These are phyloP conservation scores for Artemisia tridentata DNA, from an alignment of 129 eudicot genomes.

Conservation along the genomic window DNA sequence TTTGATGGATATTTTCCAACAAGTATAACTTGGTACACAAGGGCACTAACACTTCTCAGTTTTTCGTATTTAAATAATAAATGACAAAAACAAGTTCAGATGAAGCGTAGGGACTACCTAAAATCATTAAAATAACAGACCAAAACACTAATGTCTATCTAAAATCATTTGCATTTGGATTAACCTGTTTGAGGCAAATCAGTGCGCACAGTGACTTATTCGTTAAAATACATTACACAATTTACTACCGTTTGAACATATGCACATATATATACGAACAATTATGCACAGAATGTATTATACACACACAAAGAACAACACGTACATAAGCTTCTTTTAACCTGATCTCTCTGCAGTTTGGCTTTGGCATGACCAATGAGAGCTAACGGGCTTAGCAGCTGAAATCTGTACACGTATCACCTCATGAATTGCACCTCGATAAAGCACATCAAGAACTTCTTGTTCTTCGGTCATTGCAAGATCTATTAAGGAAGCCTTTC, in stretches of 20 bases:
- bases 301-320: neutral
- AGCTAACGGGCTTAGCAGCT: slow-evolving; percentile 45
- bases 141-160: too few relatives aligned
- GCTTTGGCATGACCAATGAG: slow-evolving; percentile 58
- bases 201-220: slow-evolving; percentile 15
- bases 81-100: too few relatives aligned
- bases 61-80: too few relatives aligned
- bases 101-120: too few relatives aligned
- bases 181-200: too few relatives aligned
- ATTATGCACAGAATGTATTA: slow-evolving; percentile 26
- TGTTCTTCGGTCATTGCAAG: slow-evolving; percentile 55
- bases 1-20: slow-evolving; percentile 18
- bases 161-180: too few relatives aligned
- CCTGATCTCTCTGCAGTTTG: slow-evolving; percentile 25
- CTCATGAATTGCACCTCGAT: slow-evolving; percentile 89
- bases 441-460: slow-evolving; percentile 77
- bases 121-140: too few relatives aligned
- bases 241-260: slow-evolving; percentile 11
- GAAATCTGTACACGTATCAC: slow-evolving; percentile 83
- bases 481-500: slow-evolving; percentile 51
- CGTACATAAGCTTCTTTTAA: slow-evolving; percentile 14
- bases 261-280: slow-evolving; percentile 9
- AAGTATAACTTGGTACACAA: too few relatives aligned
- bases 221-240: slow-evolving; percentile 14
- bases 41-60: too few relatives aligned